A percentile compares a stretch with the other conserved stretches of the same genome.
phyloP scores from a whole-genome alignment of 352 stramenopile species.

The Phytopythium mirpurense region DNA sequence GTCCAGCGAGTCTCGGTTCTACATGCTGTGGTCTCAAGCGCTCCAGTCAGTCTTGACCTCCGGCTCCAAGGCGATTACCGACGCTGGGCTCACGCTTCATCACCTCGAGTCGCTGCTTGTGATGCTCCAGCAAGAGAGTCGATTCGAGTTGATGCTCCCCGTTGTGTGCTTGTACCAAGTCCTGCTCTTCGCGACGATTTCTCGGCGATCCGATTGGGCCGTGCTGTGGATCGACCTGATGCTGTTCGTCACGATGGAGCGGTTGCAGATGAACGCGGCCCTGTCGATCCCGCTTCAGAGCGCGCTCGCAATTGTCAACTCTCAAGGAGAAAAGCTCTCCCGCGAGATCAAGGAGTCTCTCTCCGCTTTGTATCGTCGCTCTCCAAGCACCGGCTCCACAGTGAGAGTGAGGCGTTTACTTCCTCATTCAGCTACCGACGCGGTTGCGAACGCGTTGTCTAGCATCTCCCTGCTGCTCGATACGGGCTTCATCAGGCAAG shows the following conservation, averaged over 20 bases:
- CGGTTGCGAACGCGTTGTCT: slow-evolving; percentile 22
- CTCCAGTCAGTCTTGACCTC: slow-evolving; percentile 17
- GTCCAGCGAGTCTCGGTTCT: slow-evolving; percentile 38
- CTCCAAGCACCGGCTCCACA: background rate
- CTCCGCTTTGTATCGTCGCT: background rate
- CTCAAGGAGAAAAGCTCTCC: slow-evolving; percentile 26
- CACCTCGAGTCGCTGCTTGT: slow-evolving; percentile 44
- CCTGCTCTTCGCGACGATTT: slow-evolving; percentile 32
- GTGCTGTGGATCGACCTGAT: slow-evolving; percentile 55
- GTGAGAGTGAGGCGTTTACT: background rate
- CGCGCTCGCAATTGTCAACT: slow-evolving; percentile 46
- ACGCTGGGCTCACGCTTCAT: slow-evolving; percentile 38
- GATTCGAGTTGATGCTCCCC: slow-evolving; percentile 31
- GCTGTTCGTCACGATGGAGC: slow-evolving; percentile 41
- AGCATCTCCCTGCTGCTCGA: slow-evolving; percentile 29
- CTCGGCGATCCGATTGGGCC: slow-evolving; percentile 22
- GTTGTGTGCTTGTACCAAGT: slow-evolving; percentile 48
- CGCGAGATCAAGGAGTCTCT: slow-evolving; percentile 38
- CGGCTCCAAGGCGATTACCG: slow-evolving; percentile 23
- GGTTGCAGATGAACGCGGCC: slow-evolving; percentile 27
- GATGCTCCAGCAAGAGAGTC: slow-evolving; percentile 25
- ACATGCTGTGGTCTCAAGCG: slow-evolving; percentile 33
- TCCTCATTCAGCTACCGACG: background rate
- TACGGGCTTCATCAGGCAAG: slow-evolving; percentile 54
- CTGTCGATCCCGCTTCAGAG: slow-evolving; percentile 44